phyloP scores from a whole-genome alignment of 2,329 filamentous ascomycete genomes.

The Hypoxylon sp. region DNA sequence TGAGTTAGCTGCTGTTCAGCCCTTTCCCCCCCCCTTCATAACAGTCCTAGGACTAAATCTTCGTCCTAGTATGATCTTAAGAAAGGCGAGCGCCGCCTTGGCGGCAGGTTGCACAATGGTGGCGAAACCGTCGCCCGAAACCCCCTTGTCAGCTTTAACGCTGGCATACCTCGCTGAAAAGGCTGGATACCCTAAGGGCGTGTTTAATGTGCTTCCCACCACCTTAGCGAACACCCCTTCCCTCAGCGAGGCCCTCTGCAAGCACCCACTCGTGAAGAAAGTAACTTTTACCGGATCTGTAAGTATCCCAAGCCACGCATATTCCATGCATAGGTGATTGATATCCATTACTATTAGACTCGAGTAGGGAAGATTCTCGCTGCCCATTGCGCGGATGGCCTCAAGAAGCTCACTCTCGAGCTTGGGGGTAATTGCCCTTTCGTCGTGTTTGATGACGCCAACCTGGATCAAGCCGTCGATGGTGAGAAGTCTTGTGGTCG shows the following conservation, averaged over 20 bases:
- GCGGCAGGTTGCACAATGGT: slow-evolving; percentile 83
- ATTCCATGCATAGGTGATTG: background rate
- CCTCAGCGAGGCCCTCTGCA: slow-evolving; percentile 63
- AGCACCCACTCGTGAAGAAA: slow-evolving; percentile 67
- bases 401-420: slow-evolving; percentile 80
- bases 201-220: slow-evolving; percentile 69
- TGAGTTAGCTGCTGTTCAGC: slow-evolving; percentile 47
- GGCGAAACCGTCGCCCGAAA: slow-evolving; percentile 79
- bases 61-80: slow-evolving; percentile 68
- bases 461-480: slow-evolving; percentile 72
- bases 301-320: slow-evolving; percentile 7
- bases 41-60: background rate
- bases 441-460: slow-evolving; percentile 77
- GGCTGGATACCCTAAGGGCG: slow-evolving; percentile 82
- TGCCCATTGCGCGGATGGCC: slow-evolving; percentile 71
- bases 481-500: slow-evolving; percentile 50
- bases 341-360: slow-evolving; percentile 65
- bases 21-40: background rate
- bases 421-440: slow-evolving; percentile 79
- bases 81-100: slow-evolving; percentile 77
- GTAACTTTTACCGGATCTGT: slow-evolving; percentile 79
- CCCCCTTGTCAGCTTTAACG: slow-evolving; percentile 69
- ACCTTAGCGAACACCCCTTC: slow-evolving; percentile 61
- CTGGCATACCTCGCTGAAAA: slow-evolving; percentile 70
- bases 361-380: slow-evolving; percentile 78